phyloP scores from a whole-genome alignment of 2,329 filamentous ascomycete species.

The Davidsoniella virescens region DNA sequence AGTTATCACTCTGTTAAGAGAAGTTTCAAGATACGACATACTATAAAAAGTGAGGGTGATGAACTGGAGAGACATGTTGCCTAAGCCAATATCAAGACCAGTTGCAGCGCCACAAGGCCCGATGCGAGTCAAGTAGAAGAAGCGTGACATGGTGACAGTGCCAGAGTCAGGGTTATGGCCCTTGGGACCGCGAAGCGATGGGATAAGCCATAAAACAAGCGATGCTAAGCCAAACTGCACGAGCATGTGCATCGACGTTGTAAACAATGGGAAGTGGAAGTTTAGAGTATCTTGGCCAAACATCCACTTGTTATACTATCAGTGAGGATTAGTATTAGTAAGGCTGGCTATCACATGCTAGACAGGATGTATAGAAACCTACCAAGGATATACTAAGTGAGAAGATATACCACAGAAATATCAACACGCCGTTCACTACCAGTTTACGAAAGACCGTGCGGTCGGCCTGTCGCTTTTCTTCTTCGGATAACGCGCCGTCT shows the following conservation, averaged over 20 bases:
- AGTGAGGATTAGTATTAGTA: conserved; percentile 15
- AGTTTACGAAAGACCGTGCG: conserved; percentile 53
- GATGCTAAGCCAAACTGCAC: conserved; percentile 76
- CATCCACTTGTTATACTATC: conserved; percentile 99
- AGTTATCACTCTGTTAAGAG: too few relatives aligned
- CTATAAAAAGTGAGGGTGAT: conserved; percentile 95
- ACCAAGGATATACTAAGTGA: conserved; percentile 85
- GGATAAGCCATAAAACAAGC: conserved; percentile 65
- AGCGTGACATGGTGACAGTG: conserved; percentile 57
- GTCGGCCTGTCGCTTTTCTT: conserved; percentile 63
- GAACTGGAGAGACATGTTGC: conserved; percentile 90
- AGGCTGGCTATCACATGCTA: conserved; percentile 9
- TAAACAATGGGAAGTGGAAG: conserved; percentile 90
- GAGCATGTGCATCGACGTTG: conserved; percentile 86
- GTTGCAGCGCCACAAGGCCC: conserved; percentile 85
- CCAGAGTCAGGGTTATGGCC: conserved; percentile 31
- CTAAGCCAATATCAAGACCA: conserved; percentile 85
- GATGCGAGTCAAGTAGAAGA: conserved; percentile 85
- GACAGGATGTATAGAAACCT: conserved; percentile 23
- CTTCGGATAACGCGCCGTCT: conserved; percentile 37
- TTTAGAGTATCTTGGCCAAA: conserved; percentile 72
- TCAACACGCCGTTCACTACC: conserved; percentile 62
- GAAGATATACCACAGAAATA: conserved; percentile 77
- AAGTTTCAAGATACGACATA: conserved; percentile 24
- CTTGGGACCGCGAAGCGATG: conserved; percentile 57